Evolutionary conservation across 2,329 filamentous ascomycete species (phyloP).

Genomic region (Colletotrichum tabaci): DNA sequence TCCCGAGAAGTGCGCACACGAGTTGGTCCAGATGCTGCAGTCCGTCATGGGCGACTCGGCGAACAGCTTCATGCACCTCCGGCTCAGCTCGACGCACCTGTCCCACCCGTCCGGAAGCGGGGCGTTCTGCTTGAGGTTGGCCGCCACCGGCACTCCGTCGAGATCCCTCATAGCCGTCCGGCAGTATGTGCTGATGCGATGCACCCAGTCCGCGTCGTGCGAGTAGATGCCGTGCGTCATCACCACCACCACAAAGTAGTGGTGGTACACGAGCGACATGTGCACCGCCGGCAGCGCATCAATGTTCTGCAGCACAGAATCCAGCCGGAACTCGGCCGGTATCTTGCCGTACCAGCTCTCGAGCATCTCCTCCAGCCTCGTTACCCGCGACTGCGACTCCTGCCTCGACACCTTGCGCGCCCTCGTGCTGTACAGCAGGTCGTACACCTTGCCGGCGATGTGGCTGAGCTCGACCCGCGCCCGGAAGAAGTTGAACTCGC

Average conservation of each 20-base stretch:
- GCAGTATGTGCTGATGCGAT: conserved; percentile 49
- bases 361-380: conserved; percentile 50
- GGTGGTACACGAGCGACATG: conserved; percentile 56
- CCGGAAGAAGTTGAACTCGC: conserved; percentile 56
- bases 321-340: conserved; percentile 52
- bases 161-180: conserved; percentile 46
- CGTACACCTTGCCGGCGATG: conserved; percentile 58
- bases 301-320: conserved; percentile 46
- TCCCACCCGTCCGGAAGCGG: conserved; percentile 51
- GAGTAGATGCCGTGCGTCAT: conserved; percentile 58
- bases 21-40: conserved; percentile 50
- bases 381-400: conserved; percentile 50
- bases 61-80: conserved; percentile 53
- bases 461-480: conserved; percentile 57
- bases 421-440: conserved; percentile 51
- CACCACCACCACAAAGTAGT: conserved; percentile 54
- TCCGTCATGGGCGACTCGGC: conserved; percentile 49
- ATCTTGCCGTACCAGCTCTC: conserved; percentile 55
- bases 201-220: conserved; percentile 55
- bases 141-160: conserved; percentile 23
- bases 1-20: conserved; percentile 51
- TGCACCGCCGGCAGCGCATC: conserved; percentile 49
- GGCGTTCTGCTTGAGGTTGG: conserved; percentile 28
- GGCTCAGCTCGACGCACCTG: conserved; percentile 51
- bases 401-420: conserved; percentile 46